Evolutionary conservation across 495 filamentous ascomycete species (phyloP).

Genomic region (Staphylotrichum tortipilum): DNA sequence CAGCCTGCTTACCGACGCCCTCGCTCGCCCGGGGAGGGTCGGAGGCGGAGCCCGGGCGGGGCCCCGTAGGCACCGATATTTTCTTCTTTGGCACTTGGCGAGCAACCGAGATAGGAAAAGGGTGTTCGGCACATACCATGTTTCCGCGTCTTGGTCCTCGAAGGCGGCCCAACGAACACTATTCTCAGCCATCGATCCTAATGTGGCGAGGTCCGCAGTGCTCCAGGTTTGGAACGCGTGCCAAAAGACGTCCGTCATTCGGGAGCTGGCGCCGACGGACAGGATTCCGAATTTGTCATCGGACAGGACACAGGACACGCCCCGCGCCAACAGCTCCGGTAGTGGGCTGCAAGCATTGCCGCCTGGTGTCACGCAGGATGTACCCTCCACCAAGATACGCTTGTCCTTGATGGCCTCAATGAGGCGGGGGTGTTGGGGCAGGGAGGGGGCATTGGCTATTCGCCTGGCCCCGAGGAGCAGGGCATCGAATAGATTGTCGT

Average conservation of each 20-base stretch:
- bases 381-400: conserved; percentile 78
- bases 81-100: neutral
- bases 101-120: neutral
- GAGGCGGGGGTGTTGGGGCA: conserved; percentile 87
- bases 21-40: neutral
- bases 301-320: conserved; percentile 65
- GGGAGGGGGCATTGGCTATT: conserved; percentile 79
- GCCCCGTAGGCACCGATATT: neutral
- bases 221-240: conserved; percentile 80
- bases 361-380: conserved; percentile 58
- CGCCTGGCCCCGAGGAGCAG: conserved; percentile 77
- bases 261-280: conserved; percentile 58
- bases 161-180: conserved; percentile 85
- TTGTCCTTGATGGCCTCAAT: conserved; percentile 80
- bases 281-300: conserved; percentile 77
- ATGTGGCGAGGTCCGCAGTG: conserved; percentile 70
- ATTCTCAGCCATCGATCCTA: conserved; percentile 83
- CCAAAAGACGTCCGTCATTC: conserved; percentile 86
- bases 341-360: conserved; percentile 72
- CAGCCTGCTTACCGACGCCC: neutral
- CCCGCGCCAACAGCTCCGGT: conserved; percentile 74
- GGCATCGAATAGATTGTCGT: conserved; percentile 85
- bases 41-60: neutral
- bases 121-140: conserved; percentile 52
- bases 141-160: conserved; percentile 60